phyloP scores from a whole-genome alignment of 2,329 filamentous ascomycete genomes.

The Trichothecium roseum region DNA sequence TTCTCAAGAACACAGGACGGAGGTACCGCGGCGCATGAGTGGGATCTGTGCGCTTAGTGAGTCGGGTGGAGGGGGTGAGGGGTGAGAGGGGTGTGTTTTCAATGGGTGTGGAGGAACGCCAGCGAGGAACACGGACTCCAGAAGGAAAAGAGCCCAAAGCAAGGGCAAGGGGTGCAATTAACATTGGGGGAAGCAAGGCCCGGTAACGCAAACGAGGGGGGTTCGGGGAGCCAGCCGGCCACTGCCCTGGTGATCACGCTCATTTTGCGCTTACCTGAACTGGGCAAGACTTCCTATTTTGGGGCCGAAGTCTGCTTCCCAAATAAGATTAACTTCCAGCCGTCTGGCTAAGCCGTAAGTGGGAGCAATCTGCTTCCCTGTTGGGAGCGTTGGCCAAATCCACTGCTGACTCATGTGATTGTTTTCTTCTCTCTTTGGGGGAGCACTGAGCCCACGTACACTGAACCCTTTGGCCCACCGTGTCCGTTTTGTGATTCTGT shows the following conservation, averaged over 20 bases:
- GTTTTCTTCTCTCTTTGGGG: background rate
- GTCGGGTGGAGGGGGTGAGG: too few relatives aligned
- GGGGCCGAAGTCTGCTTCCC: background rate
- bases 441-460: background rate
- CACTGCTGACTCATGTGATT: constrained; percentile 1
- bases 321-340: background rate
- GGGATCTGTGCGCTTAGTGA: constrained; percentile 5
- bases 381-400: too few relatives aligned
- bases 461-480: background rate
- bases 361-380: background rate
- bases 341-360: background rate
- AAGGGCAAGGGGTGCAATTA: background rate
- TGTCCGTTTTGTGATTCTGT: background rate
- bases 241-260: constrained; percentile 4
- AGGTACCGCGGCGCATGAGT: constrained; percentile 5
- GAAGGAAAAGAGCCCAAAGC: too few relatives aligned
- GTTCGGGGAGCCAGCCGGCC: constrained; percentile 1
- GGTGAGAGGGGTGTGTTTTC: too few relatives aligned
- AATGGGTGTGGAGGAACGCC: too few relatives aligned
- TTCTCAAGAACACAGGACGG: constrained; percentile 2
- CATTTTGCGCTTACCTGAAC: background rate
- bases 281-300: background rate
- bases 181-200: constrained; percentile 2
- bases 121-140: too few relatives aligned
- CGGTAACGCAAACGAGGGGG: constrained; percentile 2